phyloP scores from a whole-genome alignment of 2,329 filamentous ascomycete species.

The Penicillium sp. region DNA sequence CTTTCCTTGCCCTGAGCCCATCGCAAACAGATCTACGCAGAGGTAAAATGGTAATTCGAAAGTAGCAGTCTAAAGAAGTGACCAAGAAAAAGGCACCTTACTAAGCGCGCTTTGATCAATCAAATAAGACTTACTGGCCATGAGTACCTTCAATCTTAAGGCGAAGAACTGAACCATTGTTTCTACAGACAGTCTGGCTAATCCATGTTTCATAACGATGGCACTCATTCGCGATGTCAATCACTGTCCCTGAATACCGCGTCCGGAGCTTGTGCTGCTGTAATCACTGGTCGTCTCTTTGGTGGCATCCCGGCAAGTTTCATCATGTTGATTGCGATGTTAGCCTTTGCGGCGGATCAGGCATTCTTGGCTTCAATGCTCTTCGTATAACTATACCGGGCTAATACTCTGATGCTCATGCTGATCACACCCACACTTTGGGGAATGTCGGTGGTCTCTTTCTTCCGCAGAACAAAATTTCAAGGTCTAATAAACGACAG shows the following conservation, averaged over 20 bases:
- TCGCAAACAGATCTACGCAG: conserved; percentile 22
- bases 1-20: conserved; percentile 18
- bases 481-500: conserved; percentile 38
- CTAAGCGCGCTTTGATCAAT: no score
- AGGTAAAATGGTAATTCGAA: conserved; percentile 29
- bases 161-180: conserved; percentile 24
- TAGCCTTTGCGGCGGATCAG: conserved; percentile 34
- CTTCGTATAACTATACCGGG: conserved; percentile 44
- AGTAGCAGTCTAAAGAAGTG: conserved; percentile 26
- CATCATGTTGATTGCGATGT: conserved; percentile 38
- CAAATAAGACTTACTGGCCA: no score
- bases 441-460: conserved; percentile 25
- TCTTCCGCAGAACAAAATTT: not conserved
- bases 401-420: conserved; percentile 31
- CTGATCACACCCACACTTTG: conserved; percentile 33
- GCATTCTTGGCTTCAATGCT: conserved; percentile 43
- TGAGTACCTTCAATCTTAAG: conserved; percentile 28
- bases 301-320: conserved; percentile 28
- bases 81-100: conserved; percentile 19
- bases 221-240: conserved; percentile 19
- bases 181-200: conserved; percentile 31
- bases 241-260: conserved; percentile 29
- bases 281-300: conserved; percentile 36
- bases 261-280: conserved; percentile 33
- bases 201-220: conserved; percentile 12